Base-by-base conservation (phyloP, 371 early-diverging fungal genomes). In the Globomyces sp. region DNA sequence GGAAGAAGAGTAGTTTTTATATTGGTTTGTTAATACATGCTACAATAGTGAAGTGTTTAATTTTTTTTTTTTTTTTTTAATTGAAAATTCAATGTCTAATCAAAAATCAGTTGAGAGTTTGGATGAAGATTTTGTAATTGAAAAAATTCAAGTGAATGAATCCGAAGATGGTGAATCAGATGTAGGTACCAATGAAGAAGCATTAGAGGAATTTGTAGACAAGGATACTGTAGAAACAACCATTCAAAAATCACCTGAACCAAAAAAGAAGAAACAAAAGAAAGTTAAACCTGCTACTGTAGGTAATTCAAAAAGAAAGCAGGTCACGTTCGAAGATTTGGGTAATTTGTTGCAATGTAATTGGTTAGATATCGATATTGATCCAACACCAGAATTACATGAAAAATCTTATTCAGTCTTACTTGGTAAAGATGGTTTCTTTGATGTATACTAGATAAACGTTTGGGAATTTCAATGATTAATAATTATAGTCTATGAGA, bases 291-390 rank as follows among this genome's bases (percentile, higher is more conserved):
- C 11, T 11, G 49, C 11, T n/a, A n/a, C 13, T 49, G 49, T 49
- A n/a, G 49, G 49, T n/a, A 49, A 49, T 34, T 49, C 49, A 49
- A 49, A 49, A 34, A 49, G 49, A 49, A n/a, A 49, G 13, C 11
- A 49, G 49, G n/a, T 49, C 13, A n/a, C 11, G 11, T 49, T 49
- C 49, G 49, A 49, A 34, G 49, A 49, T 34, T 34, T 49, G 49
- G 49, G 49, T n/a, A 49, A n/a, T 34, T 11, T n/a, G n/a, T 1
- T 49, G 49, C 49, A 49, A 34, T 24, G 24, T 24, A 24, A 24
- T 24, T 24, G 24, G 24, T 24, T 24, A 24, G 24, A 24, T 24
- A 24, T 24, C 24, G 24, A 24, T 24, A 24, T 24, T 24, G 24
- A 24, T 24, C 24, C 24, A 24, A 24, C 24, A 24, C 24, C 24